Evolutionary conservation across 2,329 filamentous ascomycete species (phyloP), one percentile per base, ranked within the genome.

Genomic region (Chaetomium strumarium): DNA sequence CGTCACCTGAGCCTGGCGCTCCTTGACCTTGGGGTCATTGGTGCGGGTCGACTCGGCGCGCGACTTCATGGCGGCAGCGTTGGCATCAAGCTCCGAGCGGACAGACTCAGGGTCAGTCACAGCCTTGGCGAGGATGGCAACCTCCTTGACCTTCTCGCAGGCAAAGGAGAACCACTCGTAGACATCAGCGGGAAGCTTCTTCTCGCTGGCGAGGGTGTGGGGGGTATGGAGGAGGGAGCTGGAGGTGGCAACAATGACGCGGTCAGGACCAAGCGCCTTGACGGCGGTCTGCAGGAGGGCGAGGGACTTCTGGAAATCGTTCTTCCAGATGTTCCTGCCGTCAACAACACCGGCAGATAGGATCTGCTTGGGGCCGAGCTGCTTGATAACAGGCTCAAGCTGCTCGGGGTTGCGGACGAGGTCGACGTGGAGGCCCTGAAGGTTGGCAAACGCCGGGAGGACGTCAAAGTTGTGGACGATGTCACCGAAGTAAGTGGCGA

Each of bases 241-340:
- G 68, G 93, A 97, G 63, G 91, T 96, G 68, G 93, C 88, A 64
- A 96, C 90, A 63, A 99, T 88, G 72, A 99, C 92, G 69, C 93
- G 89, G 63, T 97, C 91, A 81, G 96, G 92, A 77, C 93, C 92
- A 59, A 99, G 84, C 79, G 95, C 82, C 79, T 96, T 89, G 66
- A 97, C 78, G 60, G 92, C 93, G 55, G 83, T 78, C 83, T 97
- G 90, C 57, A 93, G 86, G 60, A 78, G 83, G 79, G 93, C 91
- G 61, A 99, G 95, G 68, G 93, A 90, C 66, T 83, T 84, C 83
- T 95, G 88, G 78, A 96, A 87, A 85, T 97, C 95, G 76, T 90
- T 96, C 88, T 99, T 99, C 93, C 93, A 99, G 81, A 99, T 97
- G 83, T 99, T 99, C 68, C 93, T 90, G 67, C 93, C 93, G 67